Conservation (phyloP, 2,329 filamentous ascomycete genomes). For the Orbilia quercus region DNA sequence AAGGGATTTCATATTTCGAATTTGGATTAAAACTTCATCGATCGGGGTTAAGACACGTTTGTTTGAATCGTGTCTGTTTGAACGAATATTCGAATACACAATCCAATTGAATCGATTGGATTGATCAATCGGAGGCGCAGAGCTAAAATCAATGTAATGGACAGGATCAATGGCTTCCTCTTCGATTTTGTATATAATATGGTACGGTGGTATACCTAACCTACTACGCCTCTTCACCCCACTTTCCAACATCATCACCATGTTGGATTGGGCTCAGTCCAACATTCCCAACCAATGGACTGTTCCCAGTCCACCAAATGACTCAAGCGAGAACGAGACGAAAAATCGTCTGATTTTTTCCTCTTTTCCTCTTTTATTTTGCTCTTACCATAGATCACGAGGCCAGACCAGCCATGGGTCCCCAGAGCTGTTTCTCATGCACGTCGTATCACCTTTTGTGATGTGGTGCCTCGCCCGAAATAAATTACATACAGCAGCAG, state of each 20-base stretch:
- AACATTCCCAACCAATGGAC: conserved; percentile 14
- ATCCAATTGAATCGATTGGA: not conserved
- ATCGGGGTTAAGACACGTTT: conserved; percentile 7
- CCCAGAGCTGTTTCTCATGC: conserved; percentile 40
- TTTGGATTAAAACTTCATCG: not conserved
- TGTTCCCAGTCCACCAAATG: conserved; percentile 28
- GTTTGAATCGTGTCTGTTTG: not conserved
- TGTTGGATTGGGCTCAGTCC: not conserved
- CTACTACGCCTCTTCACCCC: conserved; percentile 10
- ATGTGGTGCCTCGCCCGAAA: conserved; percentile 35
- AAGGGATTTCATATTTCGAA: not conserved
- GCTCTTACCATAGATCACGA: conserved; percentile 49
- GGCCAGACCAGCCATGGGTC: conserved; percentile 37
- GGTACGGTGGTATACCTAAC: no score
- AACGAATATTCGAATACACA: not conserved
- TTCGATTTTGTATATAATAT: no score
- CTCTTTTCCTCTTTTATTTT: no score
- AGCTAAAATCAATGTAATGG: not conserved
- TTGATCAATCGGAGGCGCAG: not conserved
- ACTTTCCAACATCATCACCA: conserved; percentile 20
- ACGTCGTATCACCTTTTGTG: conserved; percentile 47
- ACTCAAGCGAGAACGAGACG: conserved; percentile 48
- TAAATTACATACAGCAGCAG: no score
- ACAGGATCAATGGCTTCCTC: not conserved
- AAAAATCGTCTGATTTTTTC: conserved; percentile 47